phyloP scores from a whole-genome alignment of 2,329 filamentous ascomycete genomes.

The Epichloe scottii region DNA sequence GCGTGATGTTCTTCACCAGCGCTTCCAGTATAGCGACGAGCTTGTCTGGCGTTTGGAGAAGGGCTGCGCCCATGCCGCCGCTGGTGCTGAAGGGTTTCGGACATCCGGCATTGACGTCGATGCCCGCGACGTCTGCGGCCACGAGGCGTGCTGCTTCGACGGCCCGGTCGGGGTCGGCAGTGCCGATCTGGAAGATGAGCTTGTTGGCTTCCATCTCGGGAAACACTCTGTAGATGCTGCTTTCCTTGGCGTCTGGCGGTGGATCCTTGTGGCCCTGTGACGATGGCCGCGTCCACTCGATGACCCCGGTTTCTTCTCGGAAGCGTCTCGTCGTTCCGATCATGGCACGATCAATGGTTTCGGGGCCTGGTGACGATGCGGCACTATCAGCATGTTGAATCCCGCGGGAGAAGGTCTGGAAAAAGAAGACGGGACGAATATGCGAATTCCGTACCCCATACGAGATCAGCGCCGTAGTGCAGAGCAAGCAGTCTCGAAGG shows the following conservation, averaged over 20 bases:
- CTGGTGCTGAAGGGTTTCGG: constrained; percentile 92
- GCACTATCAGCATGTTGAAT: neutral
- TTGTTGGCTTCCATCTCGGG: constrained; percentile 61
- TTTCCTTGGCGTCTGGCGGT: constrained; percentile 41
- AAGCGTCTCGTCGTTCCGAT: constrained; percentile 72
- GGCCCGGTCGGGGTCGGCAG: constrained; percentile 67
- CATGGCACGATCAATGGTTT: constrained; percentile 85
- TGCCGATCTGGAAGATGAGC: constrained; percentile 87
- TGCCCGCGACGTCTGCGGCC: constrained; percentile 77
- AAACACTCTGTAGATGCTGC: constrained; percentile 73
- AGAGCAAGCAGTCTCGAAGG: constrained; percentile 80
- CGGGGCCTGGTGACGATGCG: constrained; percentile 49
- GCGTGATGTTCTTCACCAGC: constrained; percentile 65
- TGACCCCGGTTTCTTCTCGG: constrained; percentile 62
- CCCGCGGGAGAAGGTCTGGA: neutral
- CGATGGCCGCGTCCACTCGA: constrained; percentile 72
- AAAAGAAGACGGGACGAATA: neutral
- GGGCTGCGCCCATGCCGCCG: constrained; percentile 89
- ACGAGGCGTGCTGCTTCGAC: constrained; percentile 76
- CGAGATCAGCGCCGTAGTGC: constrained; percentile 90
- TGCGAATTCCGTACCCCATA: constrained; percentile 57
- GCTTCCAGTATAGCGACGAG: constrained; percentile 73
- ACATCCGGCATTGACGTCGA: constrained; percentile 96
- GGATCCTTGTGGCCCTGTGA: constrained; percentile 55
- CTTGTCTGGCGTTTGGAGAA: constrained; percentile 73